phyloP scores from a whole-genome alignment of 2,329 filamentous ascomycete species.

The Magnaporthales sp. region DNA sequence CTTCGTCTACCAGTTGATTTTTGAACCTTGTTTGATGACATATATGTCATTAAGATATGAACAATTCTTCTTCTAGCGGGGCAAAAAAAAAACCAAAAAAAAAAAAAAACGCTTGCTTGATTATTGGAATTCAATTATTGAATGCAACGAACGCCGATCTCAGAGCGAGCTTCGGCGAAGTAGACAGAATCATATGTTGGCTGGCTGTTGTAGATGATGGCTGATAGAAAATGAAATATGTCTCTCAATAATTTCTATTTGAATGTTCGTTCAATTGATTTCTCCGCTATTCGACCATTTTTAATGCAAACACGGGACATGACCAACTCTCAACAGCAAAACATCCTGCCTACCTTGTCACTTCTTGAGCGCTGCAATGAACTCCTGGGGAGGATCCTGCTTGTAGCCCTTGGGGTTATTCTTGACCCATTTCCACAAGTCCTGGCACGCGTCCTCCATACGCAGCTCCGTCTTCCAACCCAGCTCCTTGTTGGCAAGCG shows the following conservation, averaged over 20 bases:
- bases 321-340: not conserved
- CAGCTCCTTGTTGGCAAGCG: slow-evolving; percentile 79
- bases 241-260: not conserved
- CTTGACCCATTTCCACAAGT: slow-evolving; percentile 94
- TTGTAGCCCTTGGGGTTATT: slow-evolving; percentile 96
- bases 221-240: not conserved
- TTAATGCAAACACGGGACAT: not conserved
- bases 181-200: not conserved
- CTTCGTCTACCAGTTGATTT: not conserved
- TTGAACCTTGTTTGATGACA: not conserved
- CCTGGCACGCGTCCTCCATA: slow-evolving; percentile 85
- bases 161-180: not conserved
- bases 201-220: not conserved
- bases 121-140: not conserved
- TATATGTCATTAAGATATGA: not conserved
- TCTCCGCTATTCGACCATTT: not conserved
- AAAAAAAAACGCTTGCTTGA: not conserved
- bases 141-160: not conserved
- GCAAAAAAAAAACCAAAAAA: too few relatives aligned
- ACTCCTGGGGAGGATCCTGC: slow-evolving; percentile 77
- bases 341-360: not conserved
- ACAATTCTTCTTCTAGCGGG: not conserved
- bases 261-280: too few relatives aligned
- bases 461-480: slow-evolving; percentile 86
- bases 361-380: slow-evolving; percentile 57